These are phyloP conservation scores for Acarospora socialis DNA, from an alignment of 2,329 filamentous ascomycete genomes.

Conservation along the genomic window DNA sequence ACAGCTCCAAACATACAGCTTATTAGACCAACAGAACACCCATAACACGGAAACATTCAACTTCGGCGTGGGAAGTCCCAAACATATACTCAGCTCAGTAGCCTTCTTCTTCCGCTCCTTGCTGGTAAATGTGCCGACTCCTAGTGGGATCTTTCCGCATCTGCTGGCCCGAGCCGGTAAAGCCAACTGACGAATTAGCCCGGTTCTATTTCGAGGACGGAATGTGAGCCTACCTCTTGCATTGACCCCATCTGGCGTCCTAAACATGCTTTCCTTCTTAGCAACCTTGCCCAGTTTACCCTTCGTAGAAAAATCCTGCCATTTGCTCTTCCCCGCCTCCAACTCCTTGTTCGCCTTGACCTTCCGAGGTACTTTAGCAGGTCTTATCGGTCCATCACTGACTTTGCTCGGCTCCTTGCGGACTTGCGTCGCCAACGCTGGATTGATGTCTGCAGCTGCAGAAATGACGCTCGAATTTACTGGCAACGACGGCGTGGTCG, in stretches of 20 bases:
- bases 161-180: slow-evolving; percentile 84
- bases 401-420: slow-evolving; percentile 50
- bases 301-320: slow-evolving; percentile 78
- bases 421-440: slow-evolving; percentile 48
- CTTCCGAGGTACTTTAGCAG: slow-evolving; percentile 56
- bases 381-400: slow-evolving; percentile 42
- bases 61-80: too few species aligned
- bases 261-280: slow-evolving; percentile 95
- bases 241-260: slow-evolving; percentile 72
- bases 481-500: slow-evolving; percentile 28
- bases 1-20: too few species aligned
- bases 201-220: slow-evolving; percentile 4
- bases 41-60: too few species aligned
- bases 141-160: slow-evolving; percentile 87
- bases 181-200: slow-evolving; percentile 55
- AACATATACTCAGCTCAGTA: too few species aligned
- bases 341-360: slow-evolving; percentile 85
- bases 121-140: slow-evolving; percentile 71
- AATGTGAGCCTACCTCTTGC: slow-evolving; percentile 55
- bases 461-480: slow-evolving; percentile 45
- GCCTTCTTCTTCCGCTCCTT: slow-evolving; percentile 53
- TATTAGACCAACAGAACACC: too few species aligned
- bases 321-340: slow-evolving; percentile 81
- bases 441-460: slow-evolving; percentile 52
- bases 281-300: slow-evolving; percentile 47